phyloP scores from a whole-genome alignment of 768 basidiomycete genomes.

The Boletus vinaceobasis region DNA sequence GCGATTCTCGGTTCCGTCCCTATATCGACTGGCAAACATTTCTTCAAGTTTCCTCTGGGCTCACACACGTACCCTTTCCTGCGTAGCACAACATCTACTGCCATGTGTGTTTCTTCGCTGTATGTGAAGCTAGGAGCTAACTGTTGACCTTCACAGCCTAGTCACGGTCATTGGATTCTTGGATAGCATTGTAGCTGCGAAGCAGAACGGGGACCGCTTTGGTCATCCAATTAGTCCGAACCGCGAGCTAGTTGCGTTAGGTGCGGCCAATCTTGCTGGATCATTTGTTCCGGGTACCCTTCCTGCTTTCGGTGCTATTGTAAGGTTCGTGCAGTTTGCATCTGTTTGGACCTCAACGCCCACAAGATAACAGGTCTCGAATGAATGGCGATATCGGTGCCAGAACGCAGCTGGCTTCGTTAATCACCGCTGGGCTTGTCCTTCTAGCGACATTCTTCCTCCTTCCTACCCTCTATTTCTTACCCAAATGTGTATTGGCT shows the following conservation, averaged over 20 bases:
- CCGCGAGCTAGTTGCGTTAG: slow-evolving; percentile 89
- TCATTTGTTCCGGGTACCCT: slow-evolving; percentile 87
- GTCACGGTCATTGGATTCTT: slow-evolving; percentile 87
- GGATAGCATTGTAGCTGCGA: slow-evolving; percentile 93
- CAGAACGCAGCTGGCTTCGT: slow-evolving; percentile 83
- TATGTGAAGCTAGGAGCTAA: background rate
- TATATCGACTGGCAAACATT: slow-evolving; percentile 54
- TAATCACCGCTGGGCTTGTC: slow-evolving; percentile 71
- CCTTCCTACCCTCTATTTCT: slow-evolving; percentile 76
- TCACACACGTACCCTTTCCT: slow-evolving; percentile 60
- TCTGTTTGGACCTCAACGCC: background rate
- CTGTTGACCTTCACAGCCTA: slow-evolving; percentile 40
- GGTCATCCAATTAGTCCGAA: slow-evolving; percentile 91
- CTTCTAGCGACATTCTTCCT: slow-evolving; percentile 88
- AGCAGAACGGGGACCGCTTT: slow-evolving; percentile 83
- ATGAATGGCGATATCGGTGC: slow-evolving; percentile 89
- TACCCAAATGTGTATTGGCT: slow-evolving; percentile 90
- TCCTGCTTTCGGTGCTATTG: slow-evolving; percentile 91
- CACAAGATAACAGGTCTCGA: slow-evolving; percentile 48
- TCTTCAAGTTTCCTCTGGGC: slow-evolving; percentile 73
- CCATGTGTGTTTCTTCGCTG: slow-evolving; percentile 47
- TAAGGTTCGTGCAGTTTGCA: slow-evolving; percentile 50
- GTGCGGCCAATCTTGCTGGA: slow-evolving; percentile 73
- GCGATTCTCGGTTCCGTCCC: slow-evolving; percentile 80
- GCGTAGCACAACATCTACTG: slow-evolving; percentile 78